phyloP scores from a whole-genome alignment of 768 basidiomycete genomes.

The Pisolithus tinctorius region DNA sequence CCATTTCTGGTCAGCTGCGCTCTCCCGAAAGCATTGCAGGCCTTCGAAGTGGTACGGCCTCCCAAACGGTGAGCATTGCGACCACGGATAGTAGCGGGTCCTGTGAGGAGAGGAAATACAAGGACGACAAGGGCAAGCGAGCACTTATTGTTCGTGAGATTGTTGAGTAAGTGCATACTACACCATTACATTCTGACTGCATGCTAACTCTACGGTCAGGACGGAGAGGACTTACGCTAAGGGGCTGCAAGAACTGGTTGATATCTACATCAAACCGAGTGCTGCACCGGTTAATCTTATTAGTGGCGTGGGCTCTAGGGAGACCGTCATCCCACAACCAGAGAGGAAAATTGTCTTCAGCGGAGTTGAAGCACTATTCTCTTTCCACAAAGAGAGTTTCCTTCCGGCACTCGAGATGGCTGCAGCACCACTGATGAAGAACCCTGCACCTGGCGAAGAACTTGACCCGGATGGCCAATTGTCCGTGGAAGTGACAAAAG shows the following conservation, averaged over 20 bases:
- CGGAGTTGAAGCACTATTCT: conserved; percentile 82
- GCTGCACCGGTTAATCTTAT: conserved; percentile 62
- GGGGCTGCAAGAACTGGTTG: conserved; percentile 88
- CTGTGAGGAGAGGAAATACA: conserved; percentile 78
- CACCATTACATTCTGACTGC: not conserved
- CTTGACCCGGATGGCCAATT: conserved; percentile 67
- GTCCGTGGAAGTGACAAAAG: conserved; percentile 67
- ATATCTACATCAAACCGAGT: conserved; percentile 91
- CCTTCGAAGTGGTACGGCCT: conserved; percentile 50
- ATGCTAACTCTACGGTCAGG: conserved; percentile 33
- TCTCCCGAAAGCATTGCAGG: conserved; percentile 58
- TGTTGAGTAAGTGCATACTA: conserved; percentile 56
- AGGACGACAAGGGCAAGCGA: conserved; percentile 84
- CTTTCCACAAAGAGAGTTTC: conserved; percentile 91
- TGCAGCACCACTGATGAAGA: conserved; percentile 57
- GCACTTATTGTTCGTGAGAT: conserved; percentile 86
- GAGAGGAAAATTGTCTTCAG: conserved; percentile 92
- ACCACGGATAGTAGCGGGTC: conserved; percentile 70
- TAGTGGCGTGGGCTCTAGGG: conserved; percentile 63
- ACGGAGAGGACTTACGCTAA: conserved; percentile 95
- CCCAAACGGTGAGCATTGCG: conserved; percentile 67
- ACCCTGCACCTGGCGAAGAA: conserved; percentile 37
- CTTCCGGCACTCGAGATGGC: conserved; percentile 84
- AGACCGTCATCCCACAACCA: conserved; percentile 75
- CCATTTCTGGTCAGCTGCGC: conserved; percentile 53